These are phyloP conservation scores for Exobasidium rhododendri DNA, from an alignment of 1,284 basidiomycete species.

Conservation along the genomic window DNA sequence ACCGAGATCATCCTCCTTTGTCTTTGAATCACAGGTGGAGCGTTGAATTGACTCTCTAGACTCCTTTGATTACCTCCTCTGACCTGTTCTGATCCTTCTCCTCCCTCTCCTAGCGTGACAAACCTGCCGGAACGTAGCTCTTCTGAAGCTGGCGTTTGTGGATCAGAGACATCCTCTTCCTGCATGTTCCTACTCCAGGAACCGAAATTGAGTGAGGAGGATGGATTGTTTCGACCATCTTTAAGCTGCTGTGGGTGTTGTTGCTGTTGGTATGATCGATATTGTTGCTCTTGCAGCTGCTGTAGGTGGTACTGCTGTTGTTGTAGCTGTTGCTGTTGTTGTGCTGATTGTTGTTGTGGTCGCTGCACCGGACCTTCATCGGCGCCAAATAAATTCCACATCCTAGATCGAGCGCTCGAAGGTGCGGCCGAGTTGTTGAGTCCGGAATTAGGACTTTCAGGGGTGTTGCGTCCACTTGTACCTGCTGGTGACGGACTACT, in stretches of 20 bases:
- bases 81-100: neutral
- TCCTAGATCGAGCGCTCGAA: constrained; percentile 2
- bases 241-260: neutral
- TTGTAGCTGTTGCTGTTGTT: neutral
- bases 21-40: neutral
- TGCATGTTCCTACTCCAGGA: constrained; percentile 14
- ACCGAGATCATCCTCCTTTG: neutral
- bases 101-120: neutral
- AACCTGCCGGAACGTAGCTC: constrained; percentile 17
- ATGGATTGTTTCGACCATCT: constrained; percentile 8
- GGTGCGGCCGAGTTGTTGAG: neutral
- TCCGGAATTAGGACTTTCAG: neutral
- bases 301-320: neutral
- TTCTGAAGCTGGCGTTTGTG: constrained; percentile 16
- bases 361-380: constrained; percentile 7
- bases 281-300: constrained; percentile 2
- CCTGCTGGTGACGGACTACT: neutral
- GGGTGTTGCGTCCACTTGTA: neutral
- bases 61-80: neutral
- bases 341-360: neutral
- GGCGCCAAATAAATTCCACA: constrained; percentile 12
- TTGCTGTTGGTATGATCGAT: neutral
- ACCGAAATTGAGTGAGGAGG: constrained; percentile 10
- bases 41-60: neutral
- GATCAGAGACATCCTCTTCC: constrained; percentile 14